These are phyloP conservation scores for Penicillium vulpinum DNA, from an alignment of 2,329 filamentous ascomycete genomes.

Conservation along the genomic window DNA sequence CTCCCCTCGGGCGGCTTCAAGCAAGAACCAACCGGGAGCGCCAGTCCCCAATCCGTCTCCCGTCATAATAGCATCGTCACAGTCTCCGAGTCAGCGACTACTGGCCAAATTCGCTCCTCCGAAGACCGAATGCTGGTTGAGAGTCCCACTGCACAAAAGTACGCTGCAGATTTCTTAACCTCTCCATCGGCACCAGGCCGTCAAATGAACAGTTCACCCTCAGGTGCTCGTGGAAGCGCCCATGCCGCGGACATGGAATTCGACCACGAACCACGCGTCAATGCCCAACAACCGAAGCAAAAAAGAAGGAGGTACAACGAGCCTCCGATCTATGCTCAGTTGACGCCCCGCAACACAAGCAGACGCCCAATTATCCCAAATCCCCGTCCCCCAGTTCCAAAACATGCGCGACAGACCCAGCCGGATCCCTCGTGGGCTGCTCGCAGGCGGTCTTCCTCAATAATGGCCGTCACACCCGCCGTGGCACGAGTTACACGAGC, in stretches of 20 bases:
- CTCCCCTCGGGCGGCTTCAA: constrained; percentile 57
- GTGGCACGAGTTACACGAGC: constrained; percentile 17
- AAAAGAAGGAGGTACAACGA: constrained; percentile 55
- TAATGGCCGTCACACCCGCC: constrained; percentile 13
- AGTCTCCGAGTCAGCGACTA: constrained; percentile 27
- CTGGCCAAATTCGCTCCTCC: constrained; percentile 25
- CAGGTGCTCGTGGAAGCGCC: constrained; percentile 16
- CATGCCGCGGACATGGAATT: constrained; percentile 29
- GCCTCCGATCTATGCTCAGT: constrained; percentile 54
- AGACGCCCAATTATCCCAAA: constrained; percentile 45
- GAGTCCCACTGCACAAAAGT: constrained; percentile 23
- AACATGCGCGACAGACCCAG: constrained; percentile 28
- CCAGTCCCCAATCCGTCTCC: constrained; percentile 70
- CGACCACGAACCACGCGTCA: constrained; percentile 21
- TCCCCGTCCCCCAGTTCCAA: constrained; percentile 35
- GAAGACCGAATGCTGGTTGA: constrained; percentile 33
- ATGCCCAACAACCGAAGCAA: constrained; percentile 44
- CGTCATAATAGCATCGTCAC: constrained; percentile 32
- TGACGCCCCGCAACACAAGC: constrained; percentile 44
- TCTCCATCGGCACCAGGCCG: constrained; percentile 18
- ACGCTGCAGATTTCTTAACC: constrained; percentile 12
- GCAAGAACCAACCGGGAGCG: constrained; percentile 69
- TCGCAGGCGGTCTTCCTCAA: constrained; percentile 24
- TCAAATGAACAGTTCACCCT: constrained; percentile 34
- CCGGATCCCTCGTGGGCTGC: constrained; percentile 22